A percentile compares a stretch with the other conserved stretches of the same genome.
phyloP scores from a whole-genome alignment of 768 basidiomycete genomes.

The Phallus indusiatus region DNA sequence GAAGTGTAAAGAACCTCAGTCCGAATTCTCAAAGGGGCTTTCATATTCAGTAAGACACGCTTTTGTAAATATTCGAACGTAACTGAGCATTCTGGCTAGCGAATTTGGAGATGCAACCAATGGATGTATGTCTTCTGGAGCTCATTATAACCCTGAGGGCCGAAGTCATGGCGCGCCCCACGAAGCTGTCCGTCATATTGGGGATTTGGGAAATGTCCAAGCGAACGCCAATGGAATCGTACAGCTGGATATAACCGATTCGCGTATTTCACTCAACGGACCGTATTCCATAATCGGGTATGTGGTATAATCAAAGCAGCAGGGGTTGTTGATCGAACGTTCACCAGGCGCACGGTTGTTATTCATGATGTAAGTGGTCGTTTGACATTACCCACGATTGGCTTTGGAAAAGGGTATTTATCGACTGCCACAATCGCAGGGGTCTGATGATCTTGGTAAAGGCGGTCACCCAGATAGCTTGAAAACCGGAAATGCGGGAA shows the following conservation, averaged over 20 bases:
- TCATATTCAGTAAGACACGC: slow-evolving; percentile 70
- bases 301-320: slow-evolving; percentile 12
- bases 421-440: slow-evolving; percentile 33
- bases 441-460: slow-evolving; percentile 71
- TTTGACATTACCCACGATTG: background rate
- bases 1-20: slow-evolving; percentile 51
- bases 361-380: slow-evolving; percentile 49
- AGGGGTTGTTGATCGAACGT: background rate
- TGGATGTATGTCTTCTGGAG: slow-evolving; percentile 61
- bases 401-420: background rate
- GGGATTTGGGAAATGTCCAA: slow-evolving; percentile 68
- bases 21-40: slow-evolving; percentile 56
- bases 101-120: slow-evolving; percentile 51
- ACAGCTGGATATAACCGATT: slow-evolving; percentile 48
- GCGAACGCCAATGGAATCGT: slow-evolving; percentile 51
- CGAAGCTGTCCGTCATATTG: slow-evolving; percentile 51
- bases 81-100: slow-evolving; percentile 15
- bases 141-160: slow-evolving; percentile 69
- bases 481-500: slow-evolving; percentile 73
- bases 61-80: background rate
- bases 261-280: slow-evolving; percentile 57
- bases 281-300: slow-evolving; percentile 62
- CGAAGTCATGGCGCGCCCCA: slow-evolving; percentile 57
- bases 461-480: slow-evolving; percentile 59
- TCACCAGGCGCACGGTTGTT: slow-evolving; percentile 54